Percentiles rank a stretch among this genome's conserved stretches.
Conservation (phyloP, 768 basidiomycete species). For the Russula sp. region DNA sequence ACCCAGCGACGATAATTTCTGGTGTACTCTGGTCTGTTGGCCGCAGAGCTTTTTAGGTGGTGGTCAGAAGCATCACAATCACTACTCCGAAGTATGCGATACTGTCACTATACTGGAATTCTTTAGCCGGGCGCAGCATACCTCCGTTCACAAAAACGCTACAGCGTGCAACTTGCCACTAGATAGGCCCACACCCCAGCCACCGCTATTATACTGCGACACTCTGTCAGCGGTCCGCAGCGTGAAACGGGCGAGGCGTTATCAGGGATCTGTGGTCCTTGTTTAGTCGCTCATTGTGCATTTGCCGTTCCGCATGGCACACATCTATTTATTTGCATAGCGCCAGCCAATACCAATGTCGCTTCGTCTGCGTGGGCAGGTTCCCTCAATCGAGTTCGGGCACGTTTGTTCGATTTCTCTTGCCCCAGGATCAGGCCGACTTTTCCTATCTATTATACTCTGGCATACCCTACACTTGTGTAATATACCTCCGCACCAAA, state of each 20-base stretch:
- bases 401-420: constrained; percentile 8
- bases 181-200: neutral
- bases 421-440: neutral
- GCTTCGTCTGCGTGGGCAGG: constrained; percentile 8
- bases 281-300: neutral
- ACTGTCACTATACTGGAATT: neutral
- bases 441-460: constrained; percentile 10
- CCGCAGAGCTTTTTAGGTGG: neutral
- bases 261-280: constrained; percentile 7
- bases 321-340: constrained; percentile 18
- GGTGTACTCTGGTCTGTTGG: neutral
- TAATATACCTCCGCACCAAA: constrained; percentile 19
- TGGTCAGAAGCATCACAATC: neutral
- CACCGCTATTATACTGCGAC: constrained; percentile 4
- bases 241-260: neutral
- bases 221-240: neutral
- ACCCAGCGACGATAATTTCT: constrained; percentile 16
- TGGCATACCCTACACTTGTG: constrained; percentile 21
- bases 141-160: constrained; percentile 3
- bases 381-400: neutral
- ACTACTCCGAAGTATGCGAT: neutral
- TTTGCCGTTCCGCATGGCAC: constrained; percentile 4
- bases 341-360: constrained; percentile 2
- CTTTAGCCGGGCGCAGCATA: neutral
- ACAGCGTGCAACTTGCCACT: neutral